phyloP scores from a whole-genome alignment of 1,284 basidiomycete species.

The Vanrija humicola region DNA sequence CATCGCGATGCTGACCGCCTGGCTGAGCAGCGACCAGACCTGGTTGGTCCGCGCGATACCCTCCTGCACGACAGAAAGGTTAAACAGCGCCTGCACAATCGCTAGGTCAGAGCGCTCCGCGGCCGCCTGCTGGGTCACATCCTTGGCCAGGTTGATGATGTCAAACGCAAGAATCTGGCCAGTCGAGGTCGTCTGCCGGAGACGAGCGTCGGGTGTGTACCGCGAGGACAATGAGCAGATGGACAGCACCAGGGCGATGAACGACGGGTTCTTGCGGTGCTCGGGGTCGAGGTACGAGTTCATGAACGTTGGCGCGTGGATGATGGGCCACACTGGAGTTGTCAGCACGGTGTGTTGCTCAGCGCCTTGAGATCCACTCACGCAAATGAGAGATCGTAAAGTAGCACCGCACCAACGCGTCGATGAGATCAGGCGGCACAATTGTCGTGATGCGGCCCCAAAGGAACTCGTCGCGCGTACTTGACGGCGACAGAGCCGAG shows the following conservation, averaged over 20 bases:
- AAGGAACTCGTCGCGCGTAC: slow-evolving; percentile 15
- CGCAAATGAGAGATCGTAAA: slow-evolving; percentile 34
- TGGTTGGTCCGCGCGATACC: slow-evolving; percentile 27
- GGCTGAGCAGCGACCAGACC: slow-evolving; percentile 27
- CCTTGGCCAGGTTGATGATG: slow-evolving; percentile 22
- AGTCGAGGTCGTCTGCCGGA: slow-evolving; percentile 10
- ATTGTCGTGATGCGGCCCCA: slow-evolving; percentile 25
- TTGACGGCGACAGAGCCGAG: slow-evolving; percentile 11
- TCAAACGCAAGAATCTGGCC: slow-evolving; percentile 12
- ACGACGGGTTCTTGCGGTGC: slow-evolving; percentile 26
- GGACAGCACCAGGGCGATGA: slow-evolving; percentile 30
- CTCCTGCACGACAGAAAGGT: slow-evolving; percentile 32
- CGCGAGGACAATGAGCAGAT: slow-evolving; percentile 33
- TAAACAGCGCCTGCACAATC: slow-evolving; percentile 35
- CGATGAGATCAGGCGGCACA: slow-evolving; percentile 23
- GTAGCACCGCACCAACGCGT: slow-evolving; percentile 29
- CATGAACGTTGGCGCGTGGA: slow-evolving; percentile 36
- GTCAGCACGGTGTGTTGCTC: not conserved
- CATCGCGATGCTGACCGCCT: slow-evolving; percentile 29
- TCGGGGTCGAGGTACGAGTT: slow-evolving; percentile 19
- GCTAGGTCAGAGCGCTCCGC: slow-evolving; percentile 26
- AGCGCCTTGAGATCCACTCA: slow-evolving; percentile 8
- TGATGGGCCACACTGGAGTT: slow-evolving; percentile 30
- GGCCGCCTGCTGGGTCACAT: slow-evolving; percentile 15
- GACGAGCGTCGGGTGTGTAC: slow-evolving; percentile 25